A percentile compares a stretch with the other conserved stretches of the same genome.
Evolutionary conservation across 2,329 filamentous ascomycete species (phyloP).

Genomic region (Aspergillus fumigatiaffinis): DNA sequence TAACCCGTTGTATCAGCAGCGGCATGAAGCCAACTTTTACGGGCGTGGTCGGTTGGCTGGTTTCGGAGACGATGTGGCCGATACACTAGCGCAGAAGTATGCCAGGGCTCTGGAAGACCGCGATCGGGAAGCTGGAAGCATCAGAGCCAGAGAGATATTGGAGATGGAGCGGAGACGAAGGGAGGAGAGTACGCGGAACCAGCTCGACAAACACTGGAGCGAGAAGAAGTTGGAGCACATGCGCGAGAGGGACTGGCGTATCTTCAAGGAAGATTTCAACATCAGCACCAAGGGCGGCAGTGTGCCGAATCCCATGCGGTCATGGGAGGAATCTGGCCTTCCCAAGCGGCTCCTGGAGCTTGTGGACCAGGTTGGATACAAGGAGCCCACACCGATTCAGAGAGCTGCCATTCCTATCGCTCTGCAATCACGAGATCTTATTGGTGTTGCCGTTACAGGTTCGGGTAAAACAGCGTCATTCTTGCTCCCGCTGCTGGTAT

Average conservation of each 20-base stretch:
- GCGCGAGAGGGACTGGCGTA: conserved; percentile 97
- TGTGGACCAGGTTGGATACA: conserved; percentile 80
- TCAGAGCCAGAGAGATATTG: conserved; percentile 73
- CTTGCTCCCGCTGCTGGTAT: conserved; percentile 83
- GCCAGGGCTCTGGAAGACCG: conserved; percentile 68
- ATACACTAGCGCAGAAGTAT: conserved; percentile 52
- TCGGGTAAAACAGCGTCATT: conserved; percentile 98
- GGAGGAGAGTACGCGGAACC: conserved; percentile 67
- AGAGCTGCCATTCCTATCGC: conserved; percentile 94
- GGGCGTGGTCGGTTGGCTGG: conserved; percentile 65
- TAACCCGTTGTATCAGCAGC: conserved; percentile 73
- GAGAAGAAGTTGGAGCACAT: conserved; percentile 90
- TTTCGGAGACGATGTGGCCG: conserved; percentile 57
- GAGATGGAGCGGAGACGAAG: conserved; percentile 78
- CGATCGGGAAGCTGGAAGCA: conserved; percentile 70
- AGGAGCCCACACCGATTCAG: conserved; percentile 87
- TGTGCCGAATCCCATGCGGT: conserved; percentile 95
- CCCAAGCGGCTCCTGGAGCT: conserved; percentile 76
- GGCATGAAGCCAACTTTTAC: conserved; percentile 65
- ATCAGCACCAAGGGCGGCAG: conserved; percentile 89
- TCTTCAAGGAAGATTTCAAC: conserved; percentile 99
- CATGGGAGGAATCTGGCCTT: conserved; percentile 80
- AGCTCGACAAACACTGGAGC: conserved; percentile 89
- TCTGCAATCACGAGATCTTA: conserved; percentile 87
- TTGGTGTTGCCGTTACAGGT: conserved; percentile 95